Evolutionary conservation across 176 grass and related monocot genomes (phyloP).

Genomic region (Oryza meyeriana): DNA sequence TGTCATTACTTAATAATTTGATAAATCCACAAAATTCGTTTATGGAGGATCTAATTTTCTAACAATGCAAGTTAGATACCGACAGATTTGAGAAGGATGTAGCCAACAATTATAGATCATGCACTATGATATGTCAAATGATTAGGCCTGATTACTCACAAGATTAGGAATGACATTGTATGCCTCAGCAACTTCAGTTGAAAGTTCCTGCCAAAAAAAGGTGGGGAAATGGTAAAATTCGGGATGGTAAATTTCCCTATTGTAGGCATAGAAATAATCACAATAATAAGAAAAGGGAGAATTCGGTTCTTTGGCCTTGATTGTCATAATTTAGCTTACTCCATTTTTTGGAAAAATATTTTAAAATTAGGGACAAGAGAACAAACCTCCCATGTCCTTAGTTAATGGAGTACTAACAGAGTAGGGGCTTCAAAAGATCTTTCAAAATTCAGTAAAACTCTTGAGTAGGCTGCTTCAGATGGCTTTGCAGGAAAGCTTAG

Average conservation of each 20-base stretch:
- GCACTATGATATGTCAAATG: neutral
- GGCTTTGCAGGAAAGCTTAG: neutral
- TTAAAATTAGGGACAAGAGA: neutral
- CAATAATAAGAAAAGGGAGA: neutral
- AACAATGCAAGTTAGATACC: constrained; percentile 2
- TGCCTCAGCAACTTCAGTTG: constrained; percentile 72
- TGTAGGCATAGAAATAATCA: neutral
- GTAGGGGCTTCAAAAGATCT: constrained; percentile 1
- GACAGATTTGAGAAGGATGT: neutral
- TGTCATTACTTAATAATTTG: neutral
- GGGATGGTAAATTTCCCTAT: neutral
- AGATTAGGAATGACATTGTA: constrained; percentile 92
- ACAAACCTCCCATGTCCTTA: constrained; percentile 5
- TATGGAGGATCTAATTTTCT: neutral
- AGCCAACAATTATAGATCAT: constrained; percentile 10
- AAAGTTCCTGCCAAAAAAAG: constrained; percentile 58
- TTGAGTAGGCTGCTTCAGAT: neutral
- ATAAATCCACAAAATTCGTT: constrained; percentile 28
- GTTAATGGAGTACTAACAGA: constrained; percentile 18
- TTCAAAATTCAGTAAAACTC: constrained; percentile 11
- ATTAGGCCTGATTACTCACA: constrained; percentile 42
- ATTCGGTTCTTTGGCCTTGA: neutral
- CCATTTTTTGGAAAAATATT: neutral
- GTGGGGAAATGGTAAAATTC: constrained; percentile 13
- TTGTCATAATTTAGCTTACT: neutral